A percentile compares a stretch with the other conserved stretches of the same genome.
These are phyloP conservation scores for Arxiozyma slooffiae DNA, from an alignment of 1,139 yeast genomes.

Conservation along the genomic window DNA sequence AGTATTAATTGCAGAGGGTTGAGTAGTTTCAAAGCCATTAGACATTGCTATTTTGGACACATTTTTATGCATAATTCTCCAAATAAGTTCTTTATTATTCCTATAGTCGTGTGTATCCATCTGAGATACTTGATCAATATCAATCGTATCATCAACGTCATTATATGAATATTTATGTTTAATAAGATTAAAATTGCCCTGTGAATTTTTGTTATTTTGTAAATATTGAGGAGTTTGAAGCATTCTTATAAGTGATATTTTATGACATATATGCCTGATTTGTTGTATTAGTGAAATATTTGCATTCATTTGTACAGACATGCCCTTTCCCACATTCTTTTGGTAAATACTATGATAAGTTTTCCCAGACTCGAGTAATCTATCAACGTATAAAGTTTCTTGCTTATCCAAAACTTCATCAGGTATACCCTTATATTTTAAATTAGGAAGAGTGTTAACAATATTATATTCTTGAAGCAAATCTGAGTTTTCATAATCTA, in stretches of 20 bases:
- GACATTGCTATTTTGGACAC: constrained; percentile 82
- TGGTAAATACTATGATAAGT: constrained; percentile 25
- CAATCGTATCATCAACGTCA: constrained; percentile 48
- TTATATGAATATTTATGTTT: constrained; percentile 19
- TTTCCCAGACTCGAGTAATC: constrained; percentile 30
- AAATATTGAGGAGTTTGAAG: constrained; percentile 50
- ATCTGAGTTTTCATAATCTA: constrained; percentile 32
- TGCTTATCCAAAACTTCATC: constrained; percentile 39
- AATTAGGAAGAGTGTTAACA: constrained; percentile 67
- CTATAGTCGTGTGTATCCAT: constrained; percentile 52
- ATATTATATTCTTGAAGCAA: constrained; percentile 78
- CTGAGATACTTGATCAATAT: constrained; percentile 70
- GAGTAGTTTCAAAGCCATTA: constrained; percentile 82
- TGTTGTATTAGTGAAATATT: constrained; percentile 79
- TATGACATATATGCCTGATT: constrained; percentile 77
- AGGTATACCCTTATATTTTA: constrained; percentile 46
- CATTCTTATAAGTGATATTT: constrained; percentile 80
- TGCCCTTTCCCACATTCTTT: constrained; percentile 41
- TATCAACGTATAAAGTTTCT: constrained; percentile 40
- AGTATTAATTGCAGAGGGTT: constrained; percentile 66
- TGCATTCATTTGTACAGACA: constrained; percentile 49
- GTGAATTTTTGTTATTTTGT: constrained; percentile 12
- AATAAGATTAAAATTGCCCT: constrained; percentile 14
- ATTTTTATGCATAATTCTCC: constrained; percentile 55
- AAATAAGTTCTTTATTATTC: constrained; percentile 48